Evolutionary conservation across 345 rosid genomes (phyloP).

Genomic region (Eucalyptus cloeziana): DNA sequence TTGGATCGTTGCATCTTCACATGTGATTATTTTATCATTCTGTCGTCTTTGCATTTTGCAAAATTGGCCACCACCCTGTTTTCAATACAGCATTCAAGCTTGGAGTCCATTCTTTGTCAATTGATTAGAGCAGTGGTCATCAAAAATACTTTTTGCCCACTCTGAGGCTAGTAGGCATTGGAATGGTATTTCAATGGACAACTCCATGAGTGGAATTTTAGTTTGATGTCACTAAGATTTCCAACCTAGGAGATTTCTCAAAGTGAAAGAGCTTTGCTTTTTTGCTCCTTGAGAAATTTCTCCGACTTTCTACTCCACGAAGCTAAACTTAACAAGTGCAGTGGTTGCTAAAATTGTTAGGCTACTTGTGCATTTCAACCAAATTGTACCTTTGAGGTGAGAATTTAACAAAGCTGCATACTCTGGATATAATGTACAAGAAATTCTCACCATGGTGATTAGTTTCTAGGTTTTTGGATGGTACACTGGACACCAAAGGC

Average conservation of each 20-base stretch:
- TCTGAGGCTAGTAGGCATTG: neutral
- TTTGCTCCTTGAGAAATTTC: neutral
- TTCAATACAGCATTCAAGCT: neutral
- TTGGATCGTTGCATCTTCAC: neutral
- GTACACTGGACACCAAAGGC: constrained; percentile 35
- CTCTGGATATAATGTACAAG: neutral
- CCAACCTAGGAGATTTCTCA: neutral
- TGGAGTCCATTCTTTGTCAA: neutral
- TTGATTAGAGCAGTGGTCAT: neutral
- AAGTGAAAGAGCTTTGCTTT: neutral
- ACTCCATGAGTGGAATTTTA: neutral
- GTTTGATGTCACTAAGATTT: neutral
- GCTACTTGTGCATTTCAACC: neutral
- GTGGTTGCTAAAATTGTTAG: neutral
- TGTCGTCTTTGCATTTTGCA: neutral
- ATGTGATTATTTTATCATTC: neutral
- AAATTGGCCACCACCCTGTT: neutral
- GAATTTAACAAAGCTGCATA: neutral
- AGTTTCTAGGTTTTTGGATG: constrained; percentile 61
- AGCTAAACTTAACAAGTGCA: neutral
- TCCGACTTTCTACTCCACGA: neutral
- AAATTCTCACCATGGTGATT: neutral
- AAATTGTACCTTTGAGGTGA: neutral
- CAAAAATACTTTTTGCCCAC: neutral
- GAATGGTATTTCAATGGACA: neutral